Evolutionary conservation across 1,139 yeast genomes (phyloP).

Genomic region (Yamadazyma taylorii): DNA sequence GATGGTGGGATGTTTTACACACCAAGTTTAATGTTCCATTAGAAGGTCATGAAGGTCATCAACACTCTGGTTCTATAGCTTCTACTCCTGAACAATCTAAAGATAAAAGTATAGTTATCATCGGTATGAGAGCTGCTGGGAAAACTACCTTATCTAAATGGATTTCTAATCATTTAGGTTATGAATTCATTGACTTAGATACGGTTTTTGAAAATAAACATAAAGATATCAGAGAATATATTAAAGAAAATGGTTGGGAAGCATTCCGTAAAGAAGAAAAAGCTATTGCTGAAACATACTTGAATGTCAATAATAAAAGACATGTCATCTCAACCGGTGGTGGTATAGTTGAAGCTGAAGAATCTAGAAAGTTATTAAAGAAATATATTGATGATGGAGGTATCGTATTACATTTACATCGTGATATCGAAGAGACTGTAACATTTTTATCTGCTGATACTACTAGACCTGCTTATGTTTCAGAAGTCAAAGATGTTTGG

Average conservation of each 20-base stretch:
- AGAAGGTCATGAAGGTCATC: constrained; percentile 70
- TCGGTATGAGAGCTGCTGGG: constrained; percentile 99
- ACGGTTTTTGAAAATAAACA: constrained; percentile 58
- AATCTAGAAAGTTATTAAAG: constrained; percentile 64
- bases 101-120: constrained; percentile 67
- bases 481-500: constrained; percentile 85
- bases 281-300: constrained; percentile 51
- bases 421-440: constrained; percentile 81
- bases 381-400: constrained; percentile 59
- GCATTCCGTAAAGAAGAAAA: constrained; percentile 74
- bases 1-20: constrained; percentile 97
- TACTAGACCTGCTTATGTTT: constrained; percentile 82
- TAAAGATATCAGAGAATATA: constrained; percentile 64
- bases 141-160: constrained; percentile 84
- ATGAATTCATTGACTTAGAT: constrained; percentile 78
- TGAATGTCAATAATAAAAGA: constrained; percentile 51
- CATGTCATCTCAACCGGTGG: constrained; percentile 93
- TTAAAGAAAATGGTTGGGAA: constrained; percentile 81
- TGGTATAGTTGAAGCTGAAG: constrained; percentile 81
- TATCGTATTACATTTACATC: constrained; percentile 84
- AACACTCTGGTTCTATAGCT: constrained; percentile 11
- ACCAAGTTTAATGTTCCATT: constrained; percentile 62
- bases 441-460: constrained; percentile 72
- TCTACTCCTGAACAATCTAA: constrained; percentile 27
- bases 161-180: constrained; percentile 72